phyloP scores from a whole-genome alignment of 2,329 filamentous ascomycete genomes.

The Tolypocladium nubicola region DNA sequence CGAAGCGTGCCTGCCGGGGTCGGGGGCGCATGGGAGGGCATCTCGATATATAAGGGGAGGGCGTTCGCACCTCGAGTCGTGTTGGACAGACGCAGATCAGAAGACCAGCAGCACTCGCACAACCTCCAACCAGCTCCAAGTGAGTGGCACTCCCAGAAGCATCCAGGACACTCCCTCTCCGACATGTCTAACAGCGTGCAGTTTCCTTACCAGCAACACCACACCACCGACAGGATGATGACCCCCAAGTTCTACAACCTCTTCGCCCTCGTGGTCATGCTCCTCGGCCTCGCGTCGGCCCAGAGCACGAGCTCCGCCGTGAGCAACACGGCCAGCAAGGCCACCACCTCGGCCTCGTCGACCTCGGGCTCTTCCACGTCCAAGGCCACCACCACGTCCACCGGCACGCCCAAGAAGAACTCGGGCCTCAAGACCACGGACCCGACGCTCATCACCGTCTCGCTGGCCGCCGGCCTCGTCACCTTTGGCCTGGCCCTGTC shows the following conservation, averaged over 20 bases:
- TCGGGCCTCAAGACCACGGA: not conserved
- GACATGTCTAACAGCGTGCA: not conserved
- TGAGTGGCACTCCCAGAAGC: not conserved
- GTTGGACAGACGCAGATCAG: not conserved
- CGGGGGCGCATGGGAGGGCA: not conserved
- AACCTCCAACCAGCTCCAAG: not conserved
- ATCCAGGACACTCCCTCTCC: not conserved
- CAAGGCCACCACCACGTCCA: not conserved
- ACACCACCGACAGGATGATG: not conserved
- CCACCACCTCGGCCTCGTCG: not conserved
- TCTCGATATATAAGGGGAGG: not conserved
- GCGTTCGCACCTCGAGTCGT: not conserved
- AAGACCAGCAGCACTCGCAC: not conserved
- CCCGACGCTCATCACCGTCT: not conserved
- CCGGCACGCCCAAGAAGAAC: not conserved
- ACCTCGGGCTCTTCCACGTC: not conserved
- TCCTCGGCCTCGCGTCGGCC: not conserved
- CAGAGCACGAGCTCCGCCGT: not conserved
- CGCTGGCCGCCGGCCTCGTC: not conserved
- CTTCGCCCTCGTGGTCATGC: not conserved
- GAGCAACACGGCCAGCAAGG: not conserved
- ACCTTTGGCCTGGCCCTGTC: not conserved
- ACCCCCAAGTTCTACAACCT: conserved; percentile 1
- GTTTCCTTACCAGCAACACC: not conserved
- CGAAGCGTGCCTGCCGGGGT: not conserved